Evolutionary conservation across 768 basidiomycete genomes (phyloP).

Genomic region (Russula sp.): DNA sequence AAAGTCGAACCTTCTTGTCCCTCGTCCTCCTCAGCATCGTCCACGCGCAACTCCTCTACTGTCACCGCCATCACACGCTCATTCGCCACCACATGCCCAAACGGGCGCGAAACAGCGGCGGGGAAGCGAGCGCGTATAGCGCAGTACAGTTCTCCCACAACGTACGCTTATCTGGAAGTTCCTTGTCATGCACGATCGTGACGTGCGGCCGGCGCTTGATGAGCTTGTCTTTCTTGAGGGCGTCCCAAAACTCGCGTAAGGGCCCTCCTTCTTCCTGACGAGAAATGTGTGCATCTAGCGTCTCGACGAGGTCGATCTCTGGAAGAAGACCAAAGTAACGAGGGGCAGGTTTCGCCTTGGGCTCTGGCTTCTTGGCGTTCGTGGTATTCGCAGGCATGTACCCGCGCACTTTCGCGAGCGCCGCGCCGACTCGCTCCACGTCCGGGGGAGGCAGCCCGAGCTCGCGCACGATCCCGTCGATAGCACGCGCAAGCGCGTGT

Average conservation of each 20-base stretch:
- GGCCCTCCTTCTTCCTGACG: slow-evolving; percentile 34
- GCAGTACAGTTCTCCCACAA: slow-evolving; percentile 54
- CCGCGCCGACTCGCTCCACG: slow-evolving; percentile 54
- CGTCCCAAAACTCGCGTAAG: slow-evolving; percentile 47
- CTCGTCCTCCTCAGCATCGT: slow-evolving; percentile 34
- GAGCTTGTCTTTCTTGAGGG: slow-evolving; percentile 46
- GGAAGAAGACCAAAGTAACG: slow-evolving; percentile 80
- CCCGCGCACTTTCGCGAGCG: slow-evolving; percentile 42
- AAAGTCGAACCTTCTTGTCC: slow-evolving; percentile 48
- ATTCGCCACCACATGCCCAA: slow-evolving; percentile 72
- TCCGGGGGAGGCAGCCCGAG: slow-evolving; percentile 54
- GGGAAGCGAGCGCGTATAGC: slow-evolving; percentile 40
- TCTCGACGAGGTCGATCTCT: slow-evolving; percentile 58
- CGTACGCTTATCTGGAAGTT: slow-evolving; percentile 36
- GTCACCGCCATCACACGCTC: slow-evolving; percentile 76
- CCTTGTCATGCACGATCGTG: slow-evolving; percentile 75
- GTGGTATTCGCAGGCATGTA: slow-evolving; percentile 44
- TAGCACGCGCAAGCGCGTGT: slow-evolving; percentile 54
- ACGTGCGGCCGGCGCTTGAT: slow-evolving; percentile 71
- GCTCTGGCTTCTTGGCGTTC: slow-evolving; percentile 32
- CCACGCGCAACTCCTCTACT: slow-evolving; percentile 55
- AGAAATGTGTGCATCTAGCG: slow-evolving; percentile 47
- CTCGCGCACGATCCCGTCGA: slow-evolving; percentile 53
- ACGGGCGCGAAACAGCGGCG: slow-evolving; percentile 58
- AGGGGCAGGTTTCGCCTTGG: slow-evolving; percentile 36